Evolutionary conservation across 2,329 filamentous ascomycete genomes (phyloP).

Genomic region (Diaporthe australafricana): DNA sequence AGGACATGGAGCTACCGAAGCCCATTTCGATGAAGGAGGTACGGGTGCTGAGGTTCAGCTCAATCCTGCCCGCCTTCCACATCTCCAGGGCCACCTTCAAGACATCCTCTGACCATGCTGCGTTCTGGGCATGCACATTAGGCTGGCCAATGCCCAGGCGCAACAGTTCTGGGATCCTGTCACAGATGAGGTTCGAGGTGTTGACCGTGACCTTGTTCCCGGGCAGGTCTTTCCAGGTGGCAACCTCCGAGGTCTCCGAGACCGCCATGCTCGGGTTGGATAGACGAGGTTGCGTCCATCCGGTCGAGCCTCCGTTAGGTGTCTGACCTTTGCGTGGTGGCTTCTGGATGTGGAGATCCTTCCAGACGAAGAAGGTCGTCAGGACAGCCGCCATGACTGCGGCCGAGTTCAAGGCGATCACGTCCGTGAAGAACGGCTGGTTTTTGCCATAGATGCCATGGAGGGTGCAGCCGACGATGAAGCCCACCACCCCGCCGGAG

Average conservation of each 20-base stretch:
- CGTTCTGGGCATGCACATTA: conserved; percentile 37
- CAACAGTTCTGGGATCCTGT: conserved; percentile 41
- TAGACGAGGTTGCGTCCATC: conserved; percentile 30
- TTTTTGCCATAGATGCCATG: conserved; percentile 45
- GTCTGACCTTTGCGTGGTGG: background rate
- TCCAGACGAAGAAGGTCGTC: conserved; percentile 48
- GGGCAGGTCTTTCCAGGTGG: conserved; percentile 34
- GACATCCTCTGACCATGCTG: conserved; percentile 40
- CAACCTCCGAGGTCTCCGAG: conserved; percentile 37
- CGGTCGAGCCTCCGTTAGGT: conserved; percentile 18
- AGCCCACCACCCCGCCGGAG: conserved; percentile 46
- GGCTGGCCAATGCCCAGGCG: conserved; percentile 39
- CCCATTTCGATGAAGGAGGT: conserved; percentile 44
- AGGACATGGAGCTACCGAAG: conserved; percentile 43
- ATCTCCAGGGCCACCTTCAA: conserved; percentile 41
- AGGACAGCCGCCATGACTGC: conserved; percentile 46
- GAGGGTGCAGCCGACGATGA: conserved; percentile 47
- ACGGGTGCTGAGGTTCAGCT: conserved; percentile 41
- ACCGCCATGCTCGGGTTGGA: conserved; percentile 36
- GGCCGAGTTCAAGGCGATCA: conserved; percentile 47
- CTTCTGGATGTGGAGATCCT: conserved; percentile 41
- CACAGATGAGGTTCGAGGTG: conserved; percentile 37
- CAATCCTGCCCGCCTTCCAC: conserved; percentile 42
- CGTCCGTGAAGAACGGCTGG: conserved; percentile 47
- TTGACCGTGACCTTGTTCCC: conserved; percentile 36